phyloP scores from a whole-genome alignment of 1,284 basidiomycete genomes.

The Fomitiporia mediterranea region DNA sequence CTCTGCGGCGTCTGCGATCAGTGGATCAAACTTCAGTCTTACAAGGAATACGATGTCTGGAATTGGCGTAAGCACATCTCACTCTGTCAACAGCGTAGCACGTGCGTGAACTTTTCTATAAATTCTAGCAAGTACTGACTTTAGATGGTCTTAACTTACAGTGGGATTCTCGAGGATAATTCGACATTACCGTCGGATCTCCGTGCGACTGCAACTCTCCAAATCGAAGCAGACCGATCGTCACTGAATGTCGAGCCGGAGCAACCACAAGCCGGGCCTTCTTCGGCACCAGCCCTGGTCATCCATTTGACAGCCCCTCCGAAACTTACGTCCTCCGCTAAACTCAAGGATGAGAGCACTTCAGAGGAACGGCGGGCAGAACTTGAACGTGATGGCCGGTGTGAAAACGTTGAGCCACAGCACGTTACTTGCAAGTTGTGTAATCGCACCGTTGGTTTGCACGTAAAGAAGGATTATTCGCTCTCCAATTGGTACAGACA shows the following conservation, averaged over 20 bases:
- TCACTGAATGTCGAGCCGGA: neutral
- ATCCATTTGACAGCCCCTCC: constrained; percentile 4
- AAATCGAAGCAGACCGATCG: neutral
- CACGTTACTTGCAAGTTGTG: constrained; percentile 17
- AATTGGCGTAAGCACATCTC: constrained; percentile 19
- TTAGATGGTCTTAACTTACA: neutral
- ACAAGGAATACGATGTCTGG: constrained; percentile 14
- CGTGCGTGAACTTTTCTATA: neutral
- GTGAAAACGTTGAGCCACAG: constrained; percentile 14
- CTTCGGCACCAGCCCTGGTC: neutral
- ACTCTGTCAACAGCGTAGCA: constrained; percentile 7
- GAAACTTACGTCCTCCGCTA: neutral
- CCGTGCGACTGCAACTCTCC: neutral
- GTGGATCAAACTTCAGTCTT: constrained; percentile 47
- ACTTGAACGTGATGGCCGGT: constrained; percentile 13
- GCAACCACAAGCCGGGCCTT: neutral
- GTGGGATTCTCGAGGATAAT: neutral
- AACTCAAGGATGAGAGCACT: constrained; percentile 8
- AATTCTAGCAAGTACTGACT: neutral
- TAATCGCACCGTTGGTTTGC: constrained; percentile 13
- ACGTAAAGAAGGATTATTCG: constrained; percentile 20
- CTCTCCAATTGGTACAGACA: constrained; percentile 18
- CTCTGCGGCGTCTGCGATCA: constrained; percentile 55
- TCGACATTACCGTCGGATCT: neutral
- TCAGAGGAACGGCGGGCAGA: constrained; percentile 11